Evolutionary conservation across 129 eudicot species (phyloP).

Genomic region (Artemisia annua): DNA sequence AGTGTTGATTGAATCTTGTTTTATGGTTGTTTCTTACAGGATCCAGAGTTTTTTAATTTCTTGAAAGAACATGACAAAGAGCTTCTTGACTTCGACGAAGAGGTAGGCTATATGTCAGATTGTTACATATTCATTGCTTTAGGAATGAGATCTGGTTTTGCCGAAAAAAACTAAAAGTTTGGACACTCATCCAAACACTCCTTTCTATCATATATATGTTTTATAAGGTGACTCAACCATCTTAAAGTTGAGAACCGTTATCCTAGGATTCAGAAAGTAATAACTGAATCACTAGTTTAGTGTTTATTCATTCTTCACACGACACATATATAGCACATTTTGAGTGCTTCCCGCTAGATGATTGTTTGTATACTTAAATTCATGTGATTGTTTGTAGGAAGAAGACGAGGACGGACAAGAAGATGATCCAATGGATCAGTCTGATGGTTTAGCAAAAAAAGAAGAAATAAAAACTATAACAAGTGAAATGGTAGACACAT

Average conservation of each 20-base stretch:
- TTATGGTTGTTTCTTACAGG: constrained; percentile 42
- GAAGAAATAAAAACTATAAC: constrained; percentile 63
- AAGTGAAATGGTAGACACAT: constrained; percentile 86
- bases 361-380: not conserved
- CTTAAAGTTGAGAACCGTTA: too few species aligned
- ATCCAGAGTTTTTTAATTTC: constrained; percentile 89
- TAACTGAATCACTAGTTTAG: too few species aligned
- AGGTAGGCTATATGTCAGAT: constrained; percentile 50
- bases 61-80: constrained; percentile 86
- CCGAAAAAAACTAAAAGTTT: not conserved
- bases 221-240: too few species aligned
- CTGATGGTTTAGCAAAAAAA: constrained; percentile 28
- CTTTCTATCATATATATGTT: too few species aligned
- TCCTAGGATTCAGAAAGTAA: too few species aligned
- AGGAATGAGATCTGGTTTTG: not conserved
- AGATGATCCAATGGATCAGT: constrained; percentile 40
- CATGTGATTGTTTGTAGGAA: constrained; percentile 40
- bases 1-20: not conserved
- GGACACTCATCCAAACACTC: too few species aligned
- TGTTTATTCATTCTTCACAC: too few species aligned
- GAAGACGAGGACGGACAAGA: constrained; percentile 46
- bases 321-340: too few species aligned
- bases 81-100: constrained; percentile 85
- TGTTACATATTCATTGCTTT: not conserved
- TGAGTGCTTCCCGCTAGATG: not conserved